Evolutionary conservation across 768 basidiomycete species (phyloP).

Genomic region (Inosperma sp.): DNA sequence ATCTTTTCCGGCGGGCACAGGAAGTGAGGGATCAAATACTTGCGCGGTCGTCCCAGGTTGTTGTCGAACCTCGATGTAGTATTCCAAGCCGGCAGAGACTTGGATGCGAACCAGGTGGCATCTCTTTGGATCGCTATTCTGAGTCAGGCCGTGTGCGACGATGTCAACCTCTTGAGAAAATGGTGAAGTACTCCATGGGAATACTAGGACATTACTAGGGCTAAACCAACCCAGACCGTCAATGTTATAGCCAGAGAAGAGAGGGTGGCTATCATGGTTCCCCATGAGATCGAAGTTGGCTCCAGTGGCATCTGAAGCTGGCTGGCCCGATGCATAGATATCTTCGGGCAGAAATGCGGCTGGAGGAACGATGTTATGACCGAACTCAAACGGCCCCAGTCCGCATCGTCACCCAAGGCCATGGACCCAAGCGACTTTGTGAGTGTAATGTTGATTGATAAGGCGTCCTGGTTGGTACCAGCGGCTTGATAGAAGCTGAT

Average conservation of each 20-base stretch:
- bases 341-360: neutral
- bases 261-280: neutral
- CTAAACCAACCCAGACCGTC: neutral
- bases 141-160: neutral
- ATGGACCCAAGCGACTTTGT: neutral
- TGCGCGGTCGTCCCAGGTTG: neutral
- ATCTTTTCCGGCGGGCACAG: neutral
- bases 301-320: neutral
- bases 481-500: neutral
- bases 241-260: neutral
- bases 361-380: neutral
- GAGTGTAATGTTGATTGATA: neutral
- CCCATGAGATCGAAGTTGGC: neutral
- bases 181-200: neutral
- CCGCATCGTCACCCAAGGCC: neutral
- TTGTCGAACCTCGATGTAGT: conserved; percentile 2
- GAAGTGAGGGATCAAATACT: neutral
- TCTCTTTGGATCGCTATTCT: neutral
- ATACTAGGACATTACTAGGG: neutral
- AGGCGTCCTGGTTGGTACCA: neutral
- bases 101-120: neutral
- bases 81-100: neutral
- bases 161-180: neutral
- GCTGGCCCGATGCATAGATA: neutral
- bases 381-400: neutral